Evolutionary conservation across 345 rosid species (phyloP), one percentile per base, ranked within the genome.

Genomic region (Eucalyptus microcorys): DNA sequence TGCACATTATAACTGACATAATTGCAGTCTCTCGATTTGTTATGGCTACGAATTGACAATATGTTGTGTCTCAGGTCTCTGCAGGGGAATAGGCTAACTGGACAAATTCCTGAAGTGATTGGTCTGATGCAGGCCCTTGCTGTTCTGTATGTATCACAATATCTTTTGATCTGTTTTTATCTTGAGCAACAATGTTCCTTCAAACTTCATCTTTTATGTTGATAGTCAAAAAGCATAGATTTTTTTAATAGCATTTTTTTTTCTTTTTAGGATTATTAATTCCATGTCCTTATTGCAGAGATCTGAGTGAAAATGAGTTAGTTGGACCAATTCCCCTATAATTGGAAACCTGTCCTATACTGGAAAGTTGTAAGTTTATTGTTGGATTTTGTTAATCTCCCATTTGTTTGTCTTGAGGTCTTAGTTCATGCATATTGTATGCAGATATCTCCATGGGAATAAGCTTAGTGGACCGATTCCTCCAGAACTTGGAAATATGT

Each of bases 51-150:
- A 30, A 86, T 53, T 22, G 16, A n/a, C 64, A 10, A 34, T 52
- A n/a, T 7, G 22, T 49, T 34, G 50, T 52, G 52, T 87, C 68
- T 83, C 85, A 98, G 99, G 94, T 98, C 99, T 30, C 95, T 98
- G 12, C 99, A 98, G 92, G 99, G 99, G 85, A 98, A 98, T 66
- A 93, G 89, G 91, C 88, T 98, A 50, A 93, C 94, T 0, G 99
- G 99, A 71, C 91, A 48, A 89, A 97, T 98, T 91, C 99, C 99
- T 0, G 99, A 96, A 86, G 99, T 97, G 57, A 91, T 98, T 85
- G 99, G 99, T 87, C 89, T 98, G 87, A 97, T 98, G 99, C 99
- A 98, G 93, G 99, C 99, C 80, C 94, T 98, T 26, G 99, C 99
- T 61, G 99, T 98, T 57, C 88, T 98, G 99, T 98, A 93, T 92